Conservation (phyloP, 2,329 filamentous ascomycete genomes). For the Cytospora piceae region DNA sequence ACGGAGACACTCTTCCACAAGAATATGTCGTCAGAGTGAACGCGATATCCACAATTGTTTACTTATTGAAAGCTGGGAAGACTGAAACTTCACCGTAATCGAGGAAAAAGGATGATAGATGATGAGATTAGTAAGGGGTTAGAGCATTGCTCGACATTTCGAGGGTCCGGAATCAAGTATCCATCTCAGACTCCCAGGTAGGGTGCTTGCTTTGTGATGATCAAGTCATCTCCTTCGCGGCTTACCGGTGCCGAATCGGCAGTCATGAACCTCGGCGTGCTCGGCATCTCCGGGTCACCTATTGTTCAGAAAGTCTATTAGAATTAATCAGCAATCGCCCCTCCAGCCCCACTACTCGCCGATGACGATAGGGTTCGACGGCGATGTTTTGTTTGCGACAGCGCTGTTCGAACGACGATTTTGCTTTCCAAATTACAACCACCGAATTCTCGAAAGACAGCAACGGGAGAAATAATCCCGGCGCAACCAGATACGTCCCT, state of each 20-base stretch:
- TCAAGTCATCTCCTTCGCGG: too few species aligned
- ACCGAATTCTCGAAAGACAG: neutral
- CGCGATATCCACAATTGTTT: too few species aligned
- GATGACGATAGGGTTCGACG: constrained; percentile 25
- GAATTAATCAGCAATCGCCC: constrained; percentile 29
- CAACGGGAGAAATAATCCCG: neutral
- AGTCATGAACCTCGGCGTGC: neutral
- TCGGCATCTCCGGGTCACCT: too few species aligned
- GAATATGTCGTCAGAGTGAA: too few species aligned
- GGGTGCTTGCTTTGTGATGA: neutral
- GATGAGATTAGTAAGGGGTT: too few species aligned
- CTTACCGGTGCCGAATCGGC: constrained; percentile 23
- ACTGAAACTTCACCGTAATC: too few species aligned
- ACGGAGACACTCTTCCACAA: too few species aligned
- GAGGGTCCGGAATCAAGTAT: neutral
- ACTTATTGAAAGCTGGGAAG: too few species aligned
- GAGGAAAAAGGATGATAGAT: too few species aligned
- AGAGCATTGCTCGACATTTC: too few species aligned
- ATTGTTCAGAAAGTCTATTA: too few species aligned
- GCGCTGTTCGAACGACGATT: neutral
- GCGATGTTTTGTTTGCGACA: neutral
- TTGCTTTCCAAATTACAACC: neutral
- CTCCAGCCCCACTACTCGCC: constrained; percentile 25
- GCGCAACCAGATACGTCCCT: constrained; percentile 8
- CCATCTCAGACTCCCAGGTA: neutral